phyloP scores from a whole-genome alignment of 139 green algal genomes.

The Micractinium sp. region DNA sequence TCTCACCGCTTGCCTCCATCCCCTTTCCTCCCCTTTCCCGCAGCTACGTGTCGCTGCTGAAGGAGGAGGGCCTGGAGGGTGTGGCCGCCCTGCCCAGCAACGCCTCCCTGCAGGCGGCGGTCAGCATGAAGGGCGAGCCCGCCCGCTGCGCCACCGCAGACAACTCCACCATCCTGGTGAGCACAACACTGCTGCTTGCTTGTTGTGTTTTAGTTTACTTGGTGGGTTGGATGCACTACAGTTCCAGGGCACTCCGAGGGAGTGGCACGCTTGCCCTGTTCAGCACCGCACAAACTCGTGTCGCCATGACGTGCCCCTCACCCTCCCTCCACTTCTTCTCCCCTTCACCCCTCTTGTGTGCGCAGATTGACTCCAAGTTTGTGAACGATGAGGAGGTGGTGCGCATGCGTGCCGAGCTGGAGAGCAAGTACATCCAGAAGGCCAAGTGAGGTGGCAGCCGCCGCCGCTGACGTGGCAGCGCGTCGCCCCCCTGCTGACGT shows the following conservation, averaged over 20 bases:
- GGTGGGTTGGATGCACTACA: too few species aligned
- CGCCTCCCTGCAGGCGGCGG: background rate
- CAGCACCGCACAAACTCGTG: too few species aligned
- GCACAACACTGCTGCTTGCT: background rate
- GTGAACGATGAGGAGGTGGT: background rate
- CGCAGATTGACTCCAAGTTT: background rate
- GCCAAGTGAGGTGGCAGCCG: background rate
- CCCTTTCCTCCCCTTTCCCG: background rate
- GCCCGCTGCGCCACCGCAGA: slow-evolving; percentile 9
- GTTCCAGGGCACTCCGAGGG: too few species aligned
- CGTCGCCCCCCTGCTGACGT: too few species aligned
- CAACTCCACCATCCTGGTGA: slow-evolving; percentile 18
- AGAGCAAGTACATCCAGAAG: background rate
- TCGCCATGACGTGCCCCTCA: background rate
- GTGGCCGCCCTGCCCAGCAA: background rate
- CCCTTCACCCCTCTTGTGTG: background rate
- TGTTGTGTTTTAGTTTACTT: background rate
- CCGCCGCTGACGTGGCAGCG: too few species aligned
- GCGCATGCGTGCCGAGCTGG: background rate
- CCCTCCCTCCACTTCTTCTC: background rate
- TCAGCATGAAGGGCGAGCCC: background rate
- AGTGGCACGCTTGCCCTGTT: too few species aligned
- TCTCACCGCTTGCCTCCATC: background rate
- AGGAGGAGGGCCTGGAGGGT: background rate
- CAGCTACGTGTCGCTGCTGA: background rate